Percentiles rank a stretch among this genome's conserved stretches.
Conservation (phyloP, 192 early-diverging fungal genomes). For the Coemansia sp. region DNA sequence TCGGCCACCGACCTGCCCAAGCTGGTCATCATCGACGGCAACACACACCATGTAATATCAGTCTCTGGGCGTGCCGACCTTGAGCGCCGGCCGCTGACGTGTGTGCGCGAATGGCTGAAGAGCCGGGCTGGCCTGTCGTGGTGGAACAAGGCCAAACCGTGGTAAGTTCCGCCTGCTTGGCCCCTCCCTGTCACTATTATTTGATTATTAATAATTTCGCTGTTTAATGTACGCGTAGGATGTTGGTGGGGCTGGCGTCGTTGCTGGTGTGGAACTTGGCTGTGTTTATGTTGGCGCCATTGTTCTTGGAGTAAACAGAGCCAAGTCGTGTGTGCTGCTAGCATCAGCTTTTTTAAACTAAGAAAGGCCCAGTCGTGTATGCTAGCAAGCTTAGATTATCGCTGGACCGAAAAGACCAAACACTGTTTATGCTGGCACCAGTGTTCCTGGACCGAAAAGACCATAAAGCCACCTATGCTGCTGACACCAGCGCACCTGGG, state of each 20-base stretch:
- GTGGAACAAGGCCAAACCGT: slow-evolving; percentile 46
- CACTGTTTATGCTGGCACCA: not conserved
- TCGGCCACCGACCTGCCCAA: slow-evolving; percentile 31
- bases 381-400: too few species aligned
- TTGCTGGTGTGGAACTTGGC: slow-evolving; percentile 25
- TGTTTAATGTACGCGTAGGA: slow-evolving; percentile 10
- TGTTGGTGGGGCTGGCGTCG: slow-evolving; percentile 12
- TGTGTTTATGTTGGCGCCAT: slow-evolving; percentile 13
- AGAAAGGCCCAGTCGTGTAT: too few species aligned
- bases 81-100: slow-evolving; percentile 43
- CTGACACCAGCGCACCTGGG: not conserved
- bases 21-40: slow-evolving; percentile 41
- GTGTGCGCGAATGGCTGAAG: slow-evolving; percentile 45
- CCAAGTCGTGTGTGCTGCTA: too few species aligned
- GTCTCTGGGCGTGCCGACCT: slow-evolving; percentile 18
- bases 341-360: too few species aligned
- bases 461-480: too few species aligned
- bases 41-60: slow-evolving; percentile 41
- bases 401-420: too few species aligned
- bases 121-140: slow-evolving; percentile 41
- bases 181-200: not conserved
- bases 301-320: slow-evolving; percentile 6
- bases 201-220: not conserved
- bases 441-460: not conserved
- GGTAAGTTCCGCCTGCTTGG: slow-evolving; percentile 24